These are phyloP conservation scores for Phytomonas sp. DNA, from an alignment of 208 protist species.

Conservation along the genomic window DNA sequence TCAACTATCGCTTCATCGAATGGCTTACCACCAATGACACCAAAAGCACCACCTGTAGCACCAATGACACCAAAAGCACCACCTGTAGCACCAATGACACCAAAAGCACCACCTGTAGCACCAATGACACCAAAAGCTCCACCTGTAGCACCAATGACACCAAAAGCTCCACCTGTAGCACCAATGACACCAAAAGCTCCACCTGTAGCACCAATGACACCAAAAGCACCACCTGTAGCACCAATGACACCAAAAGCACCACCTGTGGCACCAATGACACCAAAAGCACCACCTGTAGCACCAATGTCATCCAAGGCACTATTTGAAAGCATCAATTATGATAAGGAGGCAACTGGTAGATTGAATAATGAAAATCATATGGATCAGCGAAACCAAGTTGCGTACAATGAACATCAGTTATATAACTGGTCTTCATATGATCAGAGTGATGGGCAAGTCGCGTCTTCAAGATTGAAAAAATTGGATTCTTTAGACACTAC, in stretches of 20 bases:
- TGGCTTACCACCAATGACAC: slow-evolving; percentile 14
- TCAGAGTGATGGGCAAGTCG: background rate
- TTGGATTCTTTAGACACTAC: background rate
- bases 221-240: slow-evolving; percentile 8
- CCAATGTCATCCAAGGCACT: slow-evolving; percentile 6
- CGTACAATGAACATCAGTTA: background rate
- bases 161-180: slow-evolving; percentile 17
- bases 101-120: slow-evolving; percentile 13
- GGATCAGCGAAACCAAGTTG: background rate
- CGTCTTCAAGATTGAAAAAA: background rate
- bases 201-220: slow-evolving; percentile 12
- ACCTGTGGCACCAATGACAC: slow-evolving; percentile 7
- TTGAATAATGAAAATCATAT: background rate
- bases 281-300: slow-evolving; percentile 6
- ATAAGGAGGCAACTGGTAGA: background rate
- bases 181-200: slow-evolving; percentile 15
- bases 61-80: slow-evolving; percentile 14
- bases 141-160: slow-evolving; percentile 14
- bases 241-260: slow-evolving; percentile 11
- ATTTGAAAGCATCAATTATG: background rate
- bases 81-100: slow-evolving; percentile 7
- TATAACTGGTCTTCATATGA: background rate
- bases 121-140: slow-evolving; percentile 8
- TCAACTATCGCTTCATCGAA: slow-evolving; percentile 1
- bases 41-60: slow-evolving; percentile 17